A percentile compares a stretch with the other conserved stretches of the same genome.
phyloP scores from a whole-genome alignment of 2,329 filamentous ascomycete genomes.

The Fusarium torreyae region DNA sequence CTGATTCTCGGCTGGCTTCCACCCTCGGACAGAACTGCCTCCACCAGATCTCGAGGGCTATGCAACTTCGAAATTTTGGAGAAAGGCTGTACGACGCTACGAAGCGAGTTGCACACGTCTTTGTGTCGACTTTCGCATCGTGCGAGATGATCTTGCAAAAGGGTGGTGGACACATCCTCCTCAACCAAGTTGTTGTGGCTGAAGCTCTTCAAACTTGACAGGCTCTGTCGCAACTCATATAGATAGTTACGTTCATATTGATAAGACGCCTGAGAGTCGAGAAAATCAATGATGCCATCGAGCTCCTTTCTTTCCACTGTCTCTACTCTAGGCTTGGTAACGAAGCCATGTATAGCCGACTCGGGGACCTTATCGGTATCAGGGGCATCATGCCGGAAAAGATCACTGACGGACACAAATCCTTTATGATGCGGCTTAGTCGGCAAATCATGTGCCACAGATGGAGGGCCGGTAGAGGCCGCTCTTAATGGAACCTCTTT shows the following conservation, averaged over 20 bases:
- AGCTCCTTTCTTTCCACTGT: not conserved
- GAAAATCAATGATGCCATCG: slow-evolving; percentile 8
- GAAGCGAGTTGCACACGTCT: not conserved
- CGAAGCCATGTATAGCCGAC: fast-evolving
- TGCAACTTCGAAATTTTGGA: too few species aligned
- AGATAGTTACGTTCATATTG: slow-evolving; percentile 32
- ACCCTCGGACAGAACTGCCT: slow-evolving; percentile 3
- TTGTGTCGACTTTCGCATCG: too few species aligned
- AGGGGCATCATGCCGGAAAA: slow-evolving; percentile 4
- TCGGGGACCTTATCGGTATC: too few species aligned
- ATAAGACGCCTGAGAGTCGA: slow-evolving; percentile 15
- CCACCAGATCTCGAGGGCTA: too few species aligned
- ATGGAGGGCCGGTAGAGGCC: too few species aligned
- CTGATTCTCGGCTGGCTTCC: slow-evolving; percentile 50
- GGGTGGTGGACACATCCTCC: too few species aligned
- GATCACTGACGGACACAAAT: slow-evolving; percentile 29
- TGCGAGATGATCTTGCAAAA: too few species aligned
- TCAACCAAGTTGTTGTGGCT: not conserved
- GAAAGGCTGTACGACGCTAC: not conserved
- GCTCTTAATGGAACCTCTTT: not conserved
- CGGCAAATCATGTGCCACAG: not conserved
- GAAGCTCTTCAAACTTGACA: slow-evolving; percentile 14
- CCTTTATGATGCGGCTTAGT: not conserved
- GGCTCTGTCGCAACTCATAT: slow-evolving; percentile 26
- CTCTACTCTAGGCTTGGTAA: not conserved